phyloP scores from a whole-genome alignment of 2,329 filamentous ascomycete species.

The Ophiostoma quercus region DNA sequence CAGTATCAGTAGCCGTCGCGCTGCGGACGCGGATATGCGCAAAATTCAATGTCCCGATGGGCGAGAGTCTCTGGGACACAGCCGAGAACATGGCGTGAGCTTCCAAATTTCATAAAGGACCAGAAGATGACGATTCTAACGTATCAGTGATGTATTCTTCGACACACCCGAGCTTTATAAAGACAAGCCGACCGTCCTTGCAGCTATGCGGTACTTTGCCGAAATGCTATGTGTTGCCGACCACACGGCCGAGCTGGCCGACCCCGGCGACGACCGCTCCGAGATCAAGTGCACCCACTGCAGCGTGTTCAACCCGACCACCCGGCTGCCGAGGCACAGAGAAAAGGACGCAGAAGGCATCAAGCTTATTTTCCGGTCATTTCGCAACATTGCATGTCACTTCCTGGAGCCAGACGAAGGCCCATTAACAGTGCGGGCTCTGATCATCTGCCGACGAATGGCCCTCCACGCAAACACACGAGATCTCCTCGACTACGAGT shows the following conservation, averaged over 20 bases:
- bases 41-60: constrained; percentile 18
- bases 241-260: constrained; percentile 18
- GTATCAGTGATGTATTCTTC: neutral
- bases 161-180: neutral
- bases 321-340: constrained; percentile 9
- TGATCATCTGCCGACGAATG: constrained; percentile 22
- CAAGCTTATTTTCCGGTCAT: neutral
- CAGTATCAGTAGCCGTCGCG: constrained; percentile 3
- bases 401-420: constrained; percentile 15
- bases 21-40: constrained; percentile 19
- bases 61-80: constrained; percentile 16
- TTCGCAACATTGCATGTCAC: neutral
- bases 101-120: neutral
- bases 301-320: constrained; percentile 7
- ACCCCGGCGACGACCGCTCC: constrained; percentile 20
- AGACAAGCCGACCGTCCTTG: constrained; percentile 16
- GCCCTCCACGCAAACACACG: constrained; percentile 19
- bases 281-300: constrained; percentile 21
- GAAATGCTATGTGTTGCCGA: constrained; percentile 20
- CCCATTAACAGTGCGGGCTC: constrained; percentile 23
- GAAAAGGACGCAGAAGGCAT: constrained; percentile 18
- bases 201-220: constrained; percentile 21
- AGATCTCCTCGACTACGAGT: constrained; percentile 24
- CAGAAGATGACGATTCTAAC: neutral
- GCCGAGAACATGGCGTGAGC: constrained; percentile 22